Evolutionary conservation across 2,329 filamentous ascomycete genomes (phyloP), one percentile per base, ranked within the genome.

Genomic region (Ceratocystiopsis brevicomis): DNA sequence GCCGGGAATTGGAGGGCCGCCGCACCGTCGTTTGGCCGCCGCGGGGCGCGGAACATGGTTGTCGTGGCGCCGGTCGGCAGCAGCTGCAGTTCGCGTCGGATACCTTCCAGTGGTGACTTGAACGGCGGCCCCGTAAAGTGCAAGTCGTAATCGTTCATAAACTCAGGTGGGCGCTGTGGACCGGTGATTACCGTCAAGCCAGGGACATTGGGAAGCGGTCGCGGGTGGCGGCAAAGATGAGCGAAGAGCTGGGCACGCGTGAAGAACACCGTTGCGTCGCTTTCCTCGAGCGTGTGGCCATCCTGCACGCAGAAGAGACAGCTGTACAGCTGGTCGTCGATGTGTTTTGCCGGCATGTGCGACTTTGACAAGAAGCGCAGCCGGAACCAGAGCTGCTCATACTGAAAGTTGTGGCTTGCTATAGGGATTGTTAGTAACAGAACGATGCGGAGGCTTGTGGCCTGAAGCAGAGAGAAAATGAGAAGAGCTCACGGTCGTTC

Each of bases 181-280:
- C 13, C 57, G 56, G 73, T 65, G 10, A 74, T 56, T 1, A 72
- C 63, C 0, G 59, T 63, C 18, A 75, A 46, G 2, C 68, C 69
- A 0, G 61, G 53, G 0, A 74, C 59, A 0, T 58, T 48, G 1
- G 71, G 70, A 0, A 74, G 55, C 0, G 71, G 71, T 0, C 67
- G 65, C 0, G 68, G 61, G 49, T 75, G 71, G 4, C 68, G 63
- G 4, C 67, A 59, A 43, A 74, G 54, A 50, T 75, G 71, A 16
- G 59, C 54, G 45, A 73, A 72, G 4, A 74, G 59, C 39, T 69
- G 61, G 45, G 62, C 64, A 40, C 69, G 65, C 39, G 55, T 66
- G 52, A 71, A 68, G 53, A 74, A 74, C 10, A 74, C 66, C 1
- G 71, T 74, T 3, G 70, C 64, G 40, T 75, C 71, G 49, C 66